Conservation (phyloP, 805 yeast genomes). For the Wickerhamiella alocasiicola region DNA sequence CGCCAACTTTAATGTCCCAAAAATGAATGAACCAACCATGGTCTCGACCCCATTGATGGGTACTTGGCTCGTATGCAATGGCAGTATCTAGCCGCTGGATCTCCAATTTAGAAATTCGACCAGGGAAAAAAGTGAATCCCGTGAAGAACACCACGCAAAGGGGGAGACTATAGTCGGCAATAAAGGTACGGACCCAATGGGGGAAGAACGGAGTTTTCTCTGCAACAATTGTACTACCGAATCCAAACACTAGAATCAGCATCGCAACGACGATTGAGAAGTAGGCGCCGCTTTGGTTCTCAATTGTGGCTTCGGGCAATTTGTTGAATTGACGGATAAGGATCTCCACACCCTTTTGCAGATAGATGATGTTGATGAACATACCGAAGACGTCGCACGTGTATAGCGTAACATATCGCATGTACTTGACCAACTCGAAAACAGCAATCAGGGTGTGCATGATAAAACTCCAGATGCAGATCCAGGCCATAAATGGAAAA, state of each 20-base stretch:
- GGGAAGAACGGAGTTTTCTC: conserved; percentile 48
- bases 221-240: conserved; percentile 48
- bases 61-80: conserved; percentile 64
- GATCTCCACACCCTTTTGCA: conserved; percentile 84
- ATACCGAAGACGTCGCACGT: conserved; percentile 91
- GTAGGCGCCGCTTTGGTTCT: conserved; percentile 37
- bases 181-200: conserved; percentile 48
- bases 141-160: conserved; percentile 76
- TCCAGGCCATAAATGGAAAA: conserved; percentile 94
- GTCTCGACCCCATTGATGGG: conserved; percentile 23
- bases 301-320: conserved; percentile 24
- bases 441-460: conserved; percentile 65
- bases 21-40: conserved; percentile 71
- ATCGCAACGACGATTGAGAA: conserved; percentile 64
- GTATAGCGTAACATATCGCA: conserved; percentile 62
- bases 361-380: conserved; percentile 75
- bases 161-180: conserved; percentile 82
- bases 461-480: conserved; percentile 80
- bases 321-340: conserved; percentile 52
- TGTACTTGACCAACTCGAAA: conserved; percentile 50
- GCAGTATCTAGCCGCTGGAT: conserved; percentile 59
- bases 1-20: conserved; percentile 60
- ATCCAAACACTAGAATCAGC: conserved; percentile 66
- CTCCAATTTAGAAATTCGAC: conserved; percentile 43
- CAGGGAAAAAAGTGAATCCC: conserved; percentile 88